Evolutionary conservation across 148 eudicot species (phyloP).

Genomic region (Rhododendron ovatum): DNA sequence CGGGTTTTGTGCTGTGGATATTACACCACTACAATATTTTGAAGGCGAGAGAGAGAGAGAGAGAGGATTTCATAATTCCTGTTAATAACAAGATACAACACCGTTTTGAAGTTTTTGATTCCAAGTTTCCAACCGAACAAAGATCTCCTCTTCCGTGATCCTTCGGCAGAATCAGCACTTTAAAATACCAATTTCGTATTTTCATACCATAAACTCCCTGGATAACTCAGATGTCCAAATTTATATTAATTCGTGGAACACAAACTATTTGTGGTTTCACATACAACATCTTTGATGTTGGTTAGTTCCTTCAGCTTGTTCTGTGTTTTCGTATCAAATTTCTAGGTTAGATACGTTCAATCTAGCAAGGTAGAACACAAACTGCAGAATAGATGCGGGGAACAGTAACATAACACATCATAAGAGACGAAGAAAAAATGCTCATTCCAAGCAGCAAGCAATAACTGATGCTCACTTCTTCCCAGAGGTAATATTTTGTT

Average conservation of each 20-base stretch:
- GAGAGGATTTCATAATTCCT: not conserved
- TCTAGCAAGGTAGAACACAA: not conserved
- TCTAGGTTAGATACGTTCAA: not conserved
- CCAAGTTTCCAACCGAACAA: not conserved
- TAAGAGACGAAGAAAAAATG: not conserved
- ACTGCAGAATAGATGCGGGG: not conserved
- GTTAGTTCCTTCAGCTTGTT: not conserved
- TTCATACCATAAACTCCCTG: not conserved
- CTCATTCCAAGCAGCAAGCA: not conserved
- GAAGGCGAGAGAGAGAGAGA: not conserved
- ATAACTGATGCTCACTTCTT: not conserved
- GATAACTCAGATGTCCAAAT: not conserved
- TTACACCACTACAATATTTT: not conserved
- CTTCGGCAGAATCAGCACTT: not conserved
- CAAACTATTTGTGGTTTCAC: not conserved
- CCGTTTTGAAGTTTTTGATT: not conserved
- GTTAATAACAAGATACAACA: not conserved
- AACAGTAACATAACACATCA: not conserved
- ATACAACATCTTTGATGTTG: not conserved
- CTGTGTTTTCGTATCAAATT: not conserved
- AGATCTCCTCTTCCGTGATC: not conserved
- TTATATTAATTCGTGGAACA: not conserved
- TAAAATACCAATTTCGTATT: not conserved
- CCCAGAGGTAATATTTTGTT: not conserved
- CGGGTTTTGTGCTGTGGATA: not conserved